Evolutionary conservation across 495 filamentous ascomycete genomes (phyloP).

Genomic region (Lepidopterella palustris): DNA sequence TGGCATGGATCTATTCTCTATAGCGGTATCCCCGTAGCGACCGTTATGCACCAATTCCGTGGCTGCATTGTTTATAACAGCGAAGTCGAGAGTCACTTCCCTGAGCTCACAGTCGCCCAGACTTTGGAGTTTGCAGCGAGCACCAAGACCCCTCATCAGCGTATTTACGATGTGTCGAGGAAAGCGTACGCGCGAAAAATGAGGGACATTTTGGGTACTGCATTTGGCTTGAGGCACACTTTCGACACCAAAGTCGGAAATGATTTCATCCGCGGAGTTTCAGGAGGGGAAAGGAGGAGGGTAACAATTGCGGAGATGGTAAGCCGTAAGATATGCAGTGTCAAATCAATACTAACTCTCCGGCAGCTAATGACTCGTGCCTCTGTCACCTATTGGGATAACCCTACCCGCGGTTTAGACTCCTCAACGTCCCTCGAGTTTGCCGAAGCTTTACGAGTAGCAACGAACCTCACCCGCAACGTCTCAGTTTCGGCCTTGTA

Average conservation of each 20-base stretch:
- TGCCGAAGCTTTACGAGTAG: constrained; percentile 26
- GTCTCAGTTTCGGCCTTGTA: background rate
- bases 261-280: constrained; percentile 31
- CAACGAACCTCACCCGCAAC: constrained; percentile 4
- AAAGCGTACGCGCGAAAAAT: constrained; percentile 9
- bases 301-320: constrained; percentile 29
- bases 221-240: constrained; percentile 31
- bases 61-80: constrained; percentile 33
- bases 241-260: constrained; percentile 33
- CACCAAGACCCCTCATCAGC: constrained; percentile 20
- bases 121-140: constrained; percentile 30
- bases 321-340: background rate
- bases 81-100: constrained; percentile 32
- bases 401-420: constrained; percentile 31
- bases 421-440: constrained; percentile 32
- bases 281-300: constrained; percentile 32
- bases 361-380: constrained; percentile 17
- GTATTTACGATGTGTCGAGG: background rate
- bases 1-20: background rate
- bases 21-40: background rate
- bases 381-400: constrained; percentile 33
- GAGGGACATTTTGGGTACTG: constrained; percentile 27
- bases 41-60: constrained; percentile 22
- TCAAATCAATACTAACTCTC: background rate
- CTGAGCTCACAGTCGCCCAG: constrained; percentile 26